Evolutionary conservation across 1,139 yeast genomes (phyloP), one percentile per base, ranked within the genome.

Genomic region (Nakaseomyces bracarensis): DNA sequence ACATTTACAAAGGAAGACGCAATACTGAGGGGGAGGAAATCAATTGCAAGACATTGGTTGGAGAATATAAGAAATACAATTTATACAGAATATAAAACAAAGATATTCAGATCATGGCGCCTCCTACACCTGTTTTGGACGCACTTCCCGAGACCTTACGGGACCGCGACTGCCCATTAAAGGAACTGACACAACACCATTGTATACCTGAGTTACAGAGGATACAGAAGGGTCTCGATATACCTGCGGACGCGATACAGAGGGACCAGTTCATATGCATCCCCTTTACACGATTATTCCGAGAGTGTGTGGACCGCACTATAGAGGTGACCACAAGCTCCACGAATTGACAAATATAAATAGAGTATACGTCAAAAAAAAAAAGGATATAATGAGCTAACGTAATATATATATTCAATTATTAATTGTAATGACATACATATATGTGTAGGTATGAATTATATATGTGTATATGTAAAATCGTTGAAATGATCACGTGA

Each of bases 31-130:
- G n/a, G n/a, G n/a, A n/a, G n/a, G n/a, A n/a, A n/a, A n/a, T n/a
- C n/a, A n/a, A n/a, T n/a, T n/a, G n/a, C n/a, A n/a, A n/a, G n/a
- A n/a, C n/a, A n/a, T n/a, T n/a, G n/a, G n/a, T n/a, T n/a, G n/a
- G n/a, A n/a, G n/a, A n/a, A n/a, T n/a, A n/a, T n/a, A n/a, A n/a
- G n/a, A n/a, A n/a, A n/a, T n/a, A n/a, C n/a, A n/a, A n/a, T n/a
- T n/a, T n/a, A n/a, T n/a, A n/a, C n/a, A n/a, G 28, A 25, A 5
- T 9, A 25, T 9, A 25, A 25, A 27, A 7, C 14, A n/a, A 14
- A 14, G 14, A 13, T n/a, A n/a, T n/a, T n/a, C n/a, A n/a, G n/a
- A n/a, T n/a, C n/a, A 48, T 48, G 51, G 51, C 51, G 21, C 51
- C 51, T n/a, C 42, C 41, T 11, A 43, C 48, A 19, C 43, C 43